Evolutionary conservation across 1,284 basidiomycete genomes (phyloP).

Genomic region (Cutaneotrichosporon cyanovorans): DNA sequence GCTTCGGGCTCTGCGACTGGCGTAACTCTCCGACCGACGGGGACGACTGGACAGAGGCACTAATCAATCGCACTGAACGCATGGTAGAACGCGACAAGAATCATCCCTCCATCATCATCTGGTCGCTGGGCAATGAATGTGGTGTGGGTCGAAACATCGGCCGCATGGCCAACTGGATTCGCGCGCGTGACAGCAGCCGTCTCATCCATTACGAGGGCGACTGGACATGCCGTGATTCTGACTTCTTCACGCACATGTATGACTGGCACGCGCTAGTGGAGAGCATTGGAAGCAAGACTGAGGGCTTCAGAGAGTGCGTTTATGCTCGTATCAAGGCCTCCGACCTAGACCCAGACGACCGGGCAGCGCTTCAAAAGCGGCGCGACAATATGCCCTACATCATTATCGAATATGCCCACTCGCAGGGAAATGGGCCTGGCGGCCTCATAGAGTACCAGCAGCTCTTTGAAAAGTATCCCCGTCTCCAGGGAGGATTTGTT

Average conservation of each 20-base stretch:
- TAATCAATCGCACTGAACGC: constrained; percentile 16
- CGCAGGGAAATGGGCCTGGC: constrained; percentile 27
- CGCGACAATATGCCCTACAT: constrained; percentile 16
- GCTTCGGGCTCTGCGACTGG: constrained; percentile 18
- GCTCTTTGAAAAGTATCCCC: constrained; percentile 23
- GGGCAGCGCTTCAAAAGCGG: constrained; percentile 4
- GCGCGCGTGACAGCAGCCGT: constrained; percentile 16
- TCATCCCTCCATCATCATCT: constrained; percentile 22
- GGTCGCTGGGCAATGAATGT: constrained; percentile 25
- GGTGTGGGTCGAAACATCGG: constrained; percentile 19
- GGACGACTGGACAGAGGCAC: constrained; percentile 10
- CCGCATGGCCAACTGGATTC: constrained; percentile 17
- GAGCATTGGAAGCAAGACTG: constrained; percentile 9
- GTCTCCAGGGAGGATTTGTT: constrained; percentile 20
- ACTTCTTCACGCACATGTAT: constrained; percentile 26
- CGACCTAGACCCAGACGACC: no score
- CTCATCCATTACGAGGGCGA: constrained; percentile 27
- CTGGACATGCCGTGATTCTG: constrained; percentile 9
- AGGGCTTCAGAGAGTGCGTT: constrained; percentile 1
- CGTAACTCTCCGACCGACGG: constrained; percentile 14
- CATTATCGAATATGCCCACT: constrained; percentile 22
- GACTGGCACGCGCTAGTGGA: constrained; percentile 13
- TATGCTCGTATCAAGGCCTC: neutral
- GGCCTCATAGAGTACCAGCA: constrained; percentile 20
- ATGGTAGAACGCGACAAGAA: constrained; percentile 28